Evolutionary conservation across 805 yeast species (phyloP).

Genomic region (Candida ulmi): DNA sequence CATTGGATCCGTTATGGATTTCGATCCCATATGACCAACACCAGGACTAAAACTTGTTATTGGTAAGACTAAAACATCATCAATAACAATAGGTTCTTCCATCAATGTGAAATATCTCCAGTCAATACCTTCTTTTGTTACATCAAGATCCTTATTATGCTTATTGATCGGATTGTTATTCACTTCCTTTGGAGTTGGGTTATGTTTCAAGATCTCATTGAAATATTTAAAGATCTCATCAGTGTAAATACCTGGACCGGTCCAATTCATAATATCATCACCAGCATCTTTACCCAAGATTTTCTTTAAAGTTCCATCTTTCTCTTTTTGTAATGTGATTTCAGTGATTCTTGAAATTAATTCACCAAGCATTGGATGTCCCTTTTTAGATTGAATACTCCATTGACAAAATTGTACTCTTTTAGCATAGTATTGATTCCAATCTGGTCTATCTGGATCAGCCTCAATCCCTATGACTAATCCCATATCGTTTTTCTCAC

Average conservation of each 20-base stretch:
- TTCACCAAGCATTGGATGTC: slow-evolving; percentile 86
- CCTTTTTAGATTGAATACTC: slow-evolving; percentile 86
- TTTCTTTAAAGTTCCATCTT: slow-evolving; percentile 38
- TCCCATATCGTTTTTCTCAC: slow-evolving; percentile 46
- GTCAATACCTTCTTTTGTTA: slow-evolving; percentile 33
- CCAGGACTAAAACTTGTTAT: slow-evolving; percentile 66
- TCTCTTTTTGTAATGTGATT: slow-evolving; percentile 54
- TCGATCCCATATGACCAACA: slow-evolving; percentile 65
- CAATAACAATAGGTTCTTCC: slow-evolving; percentile 46
- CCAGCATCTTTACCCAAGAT: slow-evolving; percentile 60
- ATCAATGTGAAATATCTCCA: slow-evolving; percentile 64
- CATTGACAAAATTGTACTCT: slow-evolving; percentile 95
- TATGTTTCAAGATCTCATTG: slow-evolving; percentile 36
- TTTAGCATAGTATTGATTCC: slow-evolving; percentile 91
- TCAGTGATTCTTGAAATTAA: slow-evolving; percentile 75
- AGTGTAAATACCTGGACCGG: slow-evolving; percentile 96
- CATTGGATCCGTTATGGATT: slow-evolving; percentile 32
- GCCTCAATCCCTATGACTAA: slow-evolving; percentile 90
- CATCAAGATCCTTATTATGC: slow-evolving; percentile 24
- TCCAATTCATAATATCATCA: slow-evolving; percentile 85
- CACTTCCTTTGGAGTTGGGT: slow-evolving; percentile 1
- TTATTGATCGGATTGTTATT: slow-evolving; percentile 21
- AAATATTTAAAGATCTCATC: slow-evolving; percentile 78
- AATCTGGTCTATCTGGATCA: slow-evolving; percentile 92
- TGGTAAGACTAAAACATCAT: slow-evolving; percentile 69